phyloP scores from a whole-genome alignment of 805 yeast genomes.

The Kuraishia ogatae region DNA sequence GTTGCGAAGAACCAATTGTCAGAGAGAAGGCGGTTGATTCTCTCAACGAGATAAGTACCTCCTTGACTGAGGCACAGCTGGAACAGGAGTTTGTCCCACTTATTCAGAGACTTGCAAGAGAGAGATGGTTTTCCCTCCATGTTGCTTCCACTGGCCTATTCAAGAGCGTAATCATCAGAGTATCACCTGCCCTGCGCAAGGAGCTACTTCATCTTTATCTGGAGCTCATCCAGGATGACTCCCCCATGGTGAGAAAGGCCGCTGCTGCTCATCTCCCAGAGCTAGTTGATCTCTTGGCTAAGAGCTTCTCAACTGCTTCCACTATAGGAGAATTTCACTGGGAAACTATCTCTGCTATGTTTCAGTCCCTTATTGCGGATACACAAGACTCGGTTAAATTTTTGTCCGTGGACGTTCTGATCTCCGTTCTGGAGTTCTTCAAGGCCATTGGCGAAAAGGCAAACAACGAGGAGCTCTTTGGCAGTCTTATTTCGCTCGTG shows the following conservation, averaged over 20 bases:
- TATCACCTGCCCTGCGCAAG: constrained; percentile 44
- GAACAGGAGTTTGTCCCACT: constrained; percentile 63
- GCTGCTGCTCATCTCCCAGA: constrained; percentile 82
- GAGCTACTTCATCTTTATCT: constrained; percentile 60
- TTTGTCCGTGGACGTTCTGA: constrained; percentile 78
- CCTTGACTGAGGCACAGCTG: constrained; percentile 55
- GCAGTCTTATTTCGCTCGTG: constrained; percentile 61
- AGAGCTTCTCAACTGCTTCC: constrained; percentile 23
- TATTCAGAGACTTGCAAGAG: constrained; percentile 68
- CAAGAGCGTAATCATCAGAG: constrained; percentile 56
- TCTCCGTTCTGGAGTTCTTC: constrained; percentile 69
- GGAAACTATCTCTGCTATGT: constrained; percentile 76
- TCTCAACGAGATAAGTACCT: constrained; percentile 58
- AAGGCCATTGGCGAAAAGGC: constrained; percentile 46
- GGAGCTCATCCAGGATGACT: constrained; percentile 77
- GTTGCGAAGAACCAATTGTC: constrained; percentile 93
- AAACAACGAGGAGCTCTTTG: constrained; percentile 55
- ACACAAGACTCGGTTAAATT: constrained; percentile 94
- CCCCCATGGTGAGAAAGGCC: constrained; percentile 96
- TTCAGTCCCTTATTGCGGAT: constrained; percentile 67
- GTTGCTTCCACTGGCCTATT: constrained; percentile 89
- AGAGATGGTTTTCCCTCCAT: constrained; percentile 91
- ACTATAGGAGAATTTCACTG: constrained; percentile 54
- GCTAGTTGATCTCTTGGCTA: constrained; percentile 49
- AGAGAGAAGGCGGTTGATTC: constrained; percentile 92